Conservation (phyloP, 495 filamentous ascomycete genomes). For the Aspergillus egyptiacus region DNA sequence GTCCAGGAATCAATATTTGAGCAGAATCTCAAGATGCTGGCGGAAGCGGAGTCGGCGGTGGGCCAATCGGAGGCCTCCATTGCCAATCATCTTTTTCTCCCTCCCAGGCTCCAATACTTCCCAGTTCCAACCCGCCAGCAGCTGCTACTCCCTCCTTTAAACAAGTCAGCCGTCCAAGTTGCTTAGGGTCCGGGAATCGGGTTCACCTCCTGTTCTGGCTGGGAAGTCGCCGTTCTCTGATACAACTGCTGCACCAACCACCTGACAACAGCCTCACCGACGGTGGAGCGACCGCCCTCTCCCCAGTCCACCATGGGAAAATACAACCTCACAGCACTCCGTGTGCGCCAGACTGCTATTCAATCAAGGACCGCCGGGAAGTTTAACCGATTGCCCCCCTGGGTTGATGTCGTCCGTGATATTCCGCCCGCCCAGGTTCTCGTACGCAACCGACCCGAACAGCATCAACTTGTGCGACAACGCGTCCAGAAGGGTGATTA, state of each 20-base stretch:
- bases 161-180: not conserved
- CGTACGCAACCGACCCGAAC: constrained; percentile 59
- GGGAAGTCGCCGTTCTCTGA: not conserved
- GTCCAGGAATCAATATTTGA: constrained; percentile 8
- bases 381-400: constrained; percentile 54
- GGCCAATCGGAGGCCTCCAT: constrained; percentile 39
- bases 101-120: constrained; percentile 5
- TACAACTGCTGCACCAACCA: not conserved
- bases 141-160: not conserved
- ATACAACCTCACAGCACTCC: constrained; percentile 65
- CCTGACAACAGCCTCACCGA: not conserved
- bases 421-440: constrained; percentile 78
- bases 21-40: constrained; percentile 27
- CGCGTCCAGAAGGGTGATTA: constrained; percentile 44
- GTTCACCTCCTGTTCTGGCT: not conserved
- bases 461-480: constrained; percentile 52
- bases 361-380: constrained; percentile 49
- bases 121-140: not conserved
- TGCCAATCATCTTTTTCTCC: constrained; percentile 38
- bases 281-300: not conserved
- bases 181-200: not conserved
- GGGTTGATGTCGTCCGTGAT: constrained; percentile 66
- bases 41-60: constrained; percentile 30
- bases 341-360: constrained; percentile 62
- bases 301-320: constrained; percentile 50